Base-by-base conservation (phyloP, 495 filamentous ascomycete species). In the Letharia lupina region DNA sequence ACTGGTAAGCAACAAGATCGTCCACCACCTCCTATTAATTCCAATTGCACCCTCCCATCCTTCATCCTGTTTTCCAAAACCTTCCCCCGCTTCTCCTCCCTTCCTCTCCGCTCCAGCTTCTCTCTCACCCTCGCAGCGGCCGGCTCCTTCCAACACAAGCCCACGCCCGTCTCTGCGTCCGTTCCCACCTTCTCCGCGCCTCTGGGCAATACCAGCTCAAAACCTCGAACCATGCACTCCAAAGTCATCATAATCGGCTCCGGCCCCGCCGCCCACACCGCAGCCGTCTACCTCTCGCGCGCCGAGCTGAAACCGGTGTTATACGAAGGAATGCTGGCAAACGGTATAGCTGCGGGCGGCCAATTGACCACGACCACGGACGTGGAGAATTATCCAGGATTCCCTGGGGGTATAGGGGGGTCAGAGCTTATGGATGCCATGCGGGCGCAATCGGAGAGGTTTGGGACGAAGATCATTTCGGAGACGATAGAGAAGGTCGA, bases 361-460 rank as follows among this genome's bases (percentile, higher is more conserved):
- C 94, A 98, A 81, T 80, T 98, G 64, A 98, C 94, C 35, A 98
- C 94, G 47, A 98, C 94, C 65, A 97, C 96, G 72, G 94, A 98
- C 67, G 86, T 98, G 63, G 94, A 98, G 82, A 98, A 98, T 80
- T 98, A 86, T 79, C 94, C 94, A 61, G 94, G 94, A 45, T 98
- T 96, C 80, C 89, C 89, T 66, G 82, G 88, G 60, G 91, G 89
- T 65, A 90, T 98, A 72, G 88, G 90, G 74, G 94, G 94, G 48
- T 71, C 81, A 59, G 86, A 89, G 73, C 79, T 98, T 65, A 98
- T 98, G 94, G 94, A 96, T 67, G 83, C 86, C 68, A 97, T 99
- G 94, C 88, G 91, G 76, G 84, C 82, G 47, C 94, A 99, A 78
- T 94, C 89, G 64, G 86, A 89, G 75, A 88, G 87, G 44, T 96